Base-by-base conservation (phyloP, 805 yeast species). In the Myxozyma vanderwaltii region DNA sequence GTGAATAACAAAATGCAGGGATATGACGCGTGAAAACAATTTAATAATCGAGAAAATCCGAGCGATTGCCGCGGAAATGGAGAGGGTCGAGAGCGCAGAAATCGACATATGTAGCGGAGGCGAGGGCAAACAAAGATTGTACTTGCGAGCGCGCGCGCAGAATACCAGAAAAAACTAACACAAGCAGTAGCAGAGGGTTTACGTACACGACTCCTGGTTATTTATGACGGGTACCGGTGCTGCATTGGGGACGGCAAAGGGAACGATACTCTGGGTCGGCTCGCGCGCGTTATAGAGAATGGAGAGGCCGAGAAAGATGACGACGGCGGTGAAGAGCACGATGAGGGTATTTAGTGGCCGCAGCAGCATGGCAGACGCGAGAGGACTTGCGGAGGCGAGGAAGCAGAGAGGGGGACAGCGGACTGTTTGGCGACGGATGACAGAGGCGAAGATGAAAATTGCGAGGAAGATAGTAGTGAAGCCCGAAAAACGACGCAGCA, bases 341-440 rank as follows among this genome's bases (percentile, higher is more conserved):
- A 61, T 33, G 53, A 61, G 56, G 26, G 63, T 53, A 44, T 49
- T 56, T 41, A 61, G 58, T 31, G 64, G 64, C 41, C 62, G 39
- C 47, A 61, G 53, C 47, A 58, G 49, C 64, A 61, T 61, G 55
- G 48, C 48, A n/a, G 31, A 35, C 29, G 39, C 54, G 21, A 15
- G 7, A 6, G 36, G 15, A n/a, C n/a, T n/a, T 19, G 33, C 19
- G 31, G 48, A 19, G 38, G 31, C 41, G 35, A 48, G 21, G 19
- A 17, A 12, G 33, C n/a, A n/a, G 33, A 10, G 26, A 26, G 31
- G 48, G 26, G 24, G 19, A 35, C 26, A 10, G 54, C 13, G 26
- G 38, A 40, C 17, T 27, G 29, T 39, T 26, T 7, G 17, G 39
- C 17, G 39, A n/a, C n/a, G n/a, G n/a, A n/a, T 31, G 40, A 41